phyloP scores from a whole-genome alignment of 768 basidiomycete species.

The Boletus edulis region DNA sequence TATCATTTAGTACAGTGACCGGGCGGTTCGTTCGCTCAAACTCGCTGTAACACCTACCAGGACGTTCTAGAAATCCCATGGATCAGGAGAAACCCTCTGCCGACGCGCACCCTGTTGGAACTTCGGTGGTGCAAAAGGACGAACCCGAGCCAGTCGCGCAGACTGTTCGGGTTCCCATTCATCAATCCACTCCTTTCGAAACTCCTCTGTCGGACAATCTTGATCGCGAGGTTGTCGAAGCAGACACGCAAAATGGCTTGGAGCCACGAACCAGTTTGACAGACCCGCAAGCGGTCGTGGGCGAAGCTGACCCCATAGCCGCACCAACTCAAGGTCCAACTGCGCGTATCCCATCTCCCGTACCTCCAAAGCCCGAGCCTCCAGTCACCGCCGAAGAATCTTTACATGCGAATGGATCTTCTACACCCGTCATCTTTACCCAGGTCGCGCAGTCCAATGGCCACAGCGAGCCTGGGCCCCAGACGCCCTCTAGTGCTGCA shows the following conservation, averaged over 20 bases:
- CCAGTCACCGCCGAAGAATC: slow-evolving; percentile 3
- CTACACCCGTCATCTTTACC: slow-evolving; percentile 2
- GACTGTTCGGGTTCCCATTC: background rate
- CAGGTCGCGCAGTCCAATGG: slow-evolving; percentile 14
- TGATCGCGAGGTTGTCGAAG: background rate
- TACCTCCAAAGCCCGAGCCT: slow-evolving; percentile 2
- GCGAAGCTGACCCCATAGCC: slow-evolving; percentile 1
- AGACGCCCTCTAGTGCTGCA: slow-evolving; percentile 19
- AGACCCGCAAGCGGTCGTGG: slow-evolving; percentile 1
- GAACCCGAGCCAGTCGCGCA: slow-evolving; percentile 9
- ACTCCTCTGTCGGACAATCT: background rate
- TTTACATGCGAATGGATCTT: slow-evolving; percentile 2
- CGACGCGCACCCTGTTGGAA: slow-evolving; percentile 4
- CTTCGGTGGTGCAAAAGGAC: slow-evolving; percentile 3
- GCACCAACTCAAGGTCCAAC: background rate
- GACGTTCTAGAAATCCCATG: slow-evolving; percentile 12
- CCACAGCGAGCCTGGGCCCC: slow-evolving; percentile 10
- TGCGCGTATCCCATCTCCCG: slow-evolving; percentile 8
- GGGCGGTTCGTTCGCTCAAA: background rate
- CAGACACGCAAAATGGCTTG: background rate
- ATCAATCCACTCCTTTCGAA: slow-evolving; percentile 4
- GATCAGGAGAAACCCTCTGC: slow-evolving; percentile 10
- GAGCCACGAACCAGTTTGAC: slow-evolving; percentile 1
- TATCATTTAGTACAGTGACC: no score
- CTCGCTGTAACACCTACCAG: background rate